Percentiles rank a stretch among this genome's conserved stretches.
phyloP scores from a whole-genome alignment of 2,329 filamentous ascomycete genomes.

The Didymella keratinophila region DNA sequence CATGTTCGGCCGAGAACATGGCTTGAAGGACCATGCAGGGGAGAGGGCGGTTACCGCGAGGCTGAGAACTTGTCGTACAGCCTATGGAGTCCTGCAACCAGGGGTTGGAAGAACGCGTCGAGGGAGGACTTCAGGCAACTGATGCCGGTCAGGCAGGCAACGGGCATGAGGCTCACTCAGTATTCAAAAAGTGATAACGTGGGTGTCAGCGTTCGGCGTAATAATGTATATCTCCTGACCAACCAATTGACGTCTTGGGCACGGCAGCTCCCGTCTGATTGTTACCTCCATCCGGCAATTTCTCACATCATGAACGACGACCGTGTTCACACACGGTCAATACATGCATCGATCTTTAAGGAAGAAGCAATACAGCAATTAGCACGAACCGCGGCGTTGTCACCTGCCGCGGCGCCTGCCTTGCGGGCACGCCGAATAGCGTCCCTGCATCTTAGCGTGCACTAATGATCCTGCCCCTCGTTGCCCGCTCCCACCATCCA shows the following conservation, averaged over 20 bases:
- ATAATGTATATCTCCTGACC: slow-evolving; percentile 8
- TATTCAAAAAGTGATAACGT: neutral
- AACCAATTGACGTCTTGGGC: neutral
- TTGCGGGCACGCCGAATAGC: slow-evolving; percentile 9
- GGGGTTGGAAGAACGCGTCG: neutral
- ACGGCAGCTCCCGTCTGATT: slow-evolving; percentile 10
- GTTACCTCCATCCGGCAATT: neutral
- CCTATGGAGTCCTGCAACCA: slow-evolving; percentile 1
- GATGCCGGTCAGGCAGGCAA: slow-evolving; percentile 3
- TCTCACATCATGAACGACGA: neutral
- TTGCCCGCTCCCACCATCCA: slow-evolving; percentile 6
- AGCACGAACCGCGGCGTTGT: slow-evolving; percentile 9
- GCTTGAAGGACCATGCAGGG: slow-evolving; percentile 11
- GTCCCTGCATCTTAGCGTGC: slow-evolving; percentile 21
- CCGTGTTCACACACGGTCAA: neutral
- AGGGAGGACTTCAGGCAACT: slow-evolving; percentile 2
- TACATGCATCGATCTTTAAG: neutral
- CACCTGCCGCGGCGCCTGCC: slow-evolving; percentile 9
- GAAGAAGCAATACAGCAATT: neutral
- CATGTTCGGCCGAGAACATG: slow-evolving; percentile 9
- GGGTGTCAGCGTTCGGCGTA: slow-evolving; percentile 10
- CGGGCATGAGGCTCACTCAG: slow-evolving; percentile 7
- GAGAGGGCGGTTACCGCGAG: neutral
- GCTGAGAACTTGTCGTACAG: slow-evolving; percentile 7
- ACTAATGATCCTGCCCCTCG: slow-evolving; percentile 9